Conservation (phyloP, 352 stramenopile species). For the Phytopythium mirpurense region DNA sequence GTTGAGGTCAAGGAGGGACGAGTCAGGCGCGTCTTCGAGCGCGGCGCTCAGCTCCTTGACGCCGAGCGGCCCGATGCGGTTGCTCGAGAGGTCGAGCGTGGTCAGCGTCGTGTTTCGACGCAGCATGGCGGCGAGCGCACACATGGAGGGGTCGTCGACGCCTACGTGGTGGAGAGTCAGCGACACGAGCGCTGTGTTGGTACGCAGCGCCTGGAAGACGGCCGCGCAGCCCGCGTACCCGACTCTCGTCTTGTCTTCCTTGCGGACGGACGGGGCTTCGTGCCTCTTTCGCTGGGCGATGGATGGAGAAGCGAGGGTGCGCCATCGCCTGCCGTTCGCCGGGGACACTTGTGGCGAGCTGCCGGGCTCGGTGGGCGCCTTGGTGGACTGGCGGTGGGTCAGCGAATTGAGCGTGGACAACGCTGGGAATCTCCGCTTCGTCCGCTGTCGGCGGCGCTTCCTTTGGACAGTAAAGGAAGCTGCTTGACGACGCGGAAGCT, state of each 20-base stretch:
- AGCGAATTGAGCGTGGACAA: background rate
- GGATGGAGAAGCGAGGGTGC: background rate
- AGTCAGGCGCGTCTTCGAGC: conserved; percentile 56
- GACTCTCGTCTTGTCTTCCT: conserved; percentile 11
- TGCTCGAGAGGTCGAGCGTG: conserved; percentile 41
- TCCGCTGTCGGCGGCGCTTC: background rate
- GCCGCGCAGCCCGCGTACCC: conserved; percentile 26
- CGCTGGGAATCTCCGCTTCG: background rate
- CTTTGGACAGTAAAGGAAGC: background rate
- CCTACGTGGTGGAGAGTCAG: conserved; percentile 43
- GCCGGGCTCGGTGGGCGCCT: background rate
- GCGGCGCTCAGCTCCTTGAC: conserved; percentile 46
- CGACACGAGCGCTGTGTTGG: conserved; percentile 41
- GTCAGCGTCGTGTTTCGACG: conserved; percentile 55
- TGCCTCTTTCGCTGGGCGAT: background rate
- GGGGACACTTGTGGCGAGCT: background rate
- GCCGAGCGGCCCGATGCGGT: conserved; percentile 43
- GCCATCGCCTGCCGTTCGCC: background rate
- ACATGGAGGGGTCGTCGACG: conserved; percentile 45
- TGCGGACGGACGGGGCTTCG: background rate
- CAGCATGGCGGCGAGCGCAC: conserved; percentile 53
- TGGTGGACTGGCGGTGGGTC: background rate
- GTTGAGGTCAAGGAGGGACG: conserved; percentile 49
- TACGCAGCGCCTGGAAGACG: conserved; percentile 46
- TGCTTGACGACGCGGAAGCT: conserved; percentile 4